Evolutionary conservation across 2,329 filamentous ascomycete species (phyloP).

Genomic region (Clonostachys rosea): DNA sequence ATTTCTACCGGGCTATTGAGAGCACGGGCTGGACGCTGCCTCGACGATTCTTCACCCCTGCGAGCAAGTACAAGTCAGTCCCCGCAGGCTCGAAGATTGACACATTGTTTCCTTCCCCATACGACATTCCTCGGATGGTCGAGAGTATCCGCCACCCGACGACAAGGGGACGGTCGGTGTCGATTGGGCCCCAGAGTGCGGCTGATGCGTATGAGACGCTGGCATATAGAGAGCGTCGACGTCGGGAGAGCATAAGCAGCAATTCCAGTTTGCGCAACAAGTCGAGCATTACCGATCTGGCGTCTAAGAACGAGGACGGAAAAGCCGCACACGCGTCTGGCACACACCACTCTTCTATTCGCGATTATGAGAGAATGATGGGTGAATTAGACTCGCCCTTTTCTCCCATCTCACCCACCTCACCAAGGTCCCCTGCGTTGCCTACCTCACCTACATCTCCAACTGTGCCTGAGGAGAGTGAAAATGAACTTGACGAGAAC

Average conservation of each 20-base stretch:
- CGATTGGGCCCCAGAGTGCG: slow-evolving; percentile 89
- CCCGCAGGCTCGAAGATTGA: slow-evolving; percentile 65
- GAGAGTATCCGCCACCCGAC: slow-evolving; percentile 74
- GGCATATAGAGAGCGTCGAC: slow-evolving; percentile 72
- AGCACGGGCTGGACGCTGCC: slow-evolving; percentile 75
- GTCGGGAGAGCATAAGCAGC: slow-evolving; percentile 50
- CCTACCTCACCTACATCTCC: not conserved
- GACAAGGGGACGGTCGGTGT: slow-evolving; percentile 71
- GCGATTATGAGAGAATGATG: slow-evolving; percentile 71
- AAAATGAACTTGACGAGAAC: slow-evolving; percentile 57
- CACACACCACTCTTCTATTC: slow-evolving; percentile 42
- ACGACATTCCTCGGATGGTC: slow-evolving; percentile 78
- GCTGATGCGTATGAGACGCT: slow-evolving; percentile 95
- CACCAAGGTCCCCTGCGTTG: not conserved
- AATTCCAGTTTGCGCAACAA: slow-evolving; percentile 41
- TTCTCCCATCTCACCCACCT: not conserved
- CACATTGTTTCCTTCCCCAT: slow-evolving; percentile 86
- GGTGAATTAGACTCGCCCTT: slow-evolving; percentile 43
- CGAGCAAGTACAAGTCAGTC: slow-evolving; percentile 85
- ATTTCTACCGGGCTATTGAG: slow-evolving; percentile 83
- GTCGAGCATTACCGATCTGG: slow-evolving; percentile 34
- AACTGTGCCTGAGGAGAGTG: slow-evolving; percentile 26
- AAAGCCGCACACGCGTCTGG: slow-evolving; percentile 34
- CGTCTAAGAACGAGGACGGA: slow-evolving; percentile 28
- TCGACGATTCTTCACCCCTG: slow-evolving; percentile 84